A percentile compares a stretch with the other conserved stretches of the same genome.
Conservation (phyloP, 345 rosid genomes). For the Lepidium africanum region DNA sequence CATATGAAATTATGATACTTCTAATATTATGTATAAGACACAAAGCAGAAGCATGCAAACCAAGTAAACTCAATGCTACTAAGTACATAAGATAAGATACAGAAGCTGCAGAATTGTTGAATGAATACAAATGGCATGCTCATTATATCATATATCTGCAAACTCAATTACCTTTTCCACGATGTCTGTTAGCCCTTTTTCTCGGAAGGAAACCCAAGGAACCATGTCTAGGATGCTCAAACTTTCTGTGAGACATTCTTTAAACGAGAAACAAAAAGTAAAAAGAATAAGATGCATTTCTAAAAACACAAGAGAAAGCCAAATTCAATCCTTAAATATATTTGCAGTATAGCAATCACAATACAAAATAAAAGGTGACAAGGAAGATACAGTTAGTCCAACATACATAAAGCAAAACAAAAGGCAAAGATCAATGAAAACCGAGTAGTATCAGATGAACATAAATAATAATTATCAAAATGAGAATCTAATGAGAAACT, state of each 20-base stretch:
- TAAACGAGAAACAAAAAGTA: not conserved
- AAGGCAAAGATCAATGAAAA: not conserved
- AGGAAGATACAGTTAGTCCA: not conserved
- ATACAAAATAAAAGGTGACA: not conserved
- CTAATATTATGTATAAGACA: not conserved
- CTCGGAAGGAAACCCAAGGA: slow-evolving; percentile 91
- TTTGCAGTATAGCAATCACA: not conserved
- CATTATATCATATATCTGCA: not conserved
- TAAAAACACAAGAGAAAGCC: not conserved
- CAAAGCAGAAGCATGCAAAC: not conserved
- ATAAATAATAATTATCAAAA: no score
- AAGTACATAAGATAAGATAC: not conserved
- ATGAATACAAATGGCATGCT: not conserved
- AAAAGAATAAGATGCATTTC: not conserved
- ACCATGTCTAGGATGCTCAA: slow-evolving; percentile 92
- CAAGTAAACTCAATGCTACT: not conserved
- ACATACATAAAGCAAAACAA: not conserved
- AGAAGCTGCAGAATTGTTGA: not conserved
- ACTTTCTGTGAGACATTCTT: slow-evolving; percentile 85
- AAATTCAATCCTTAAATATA: not conserved
- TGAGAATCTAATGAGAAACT: no score
- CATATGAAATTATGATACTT: not conserved
- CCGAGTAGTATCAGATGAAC: not conserved
- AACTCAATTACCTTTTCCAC: slow-evolving; percentile 61
- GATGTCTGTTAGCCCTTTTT: slow-evolving; percentile 68